Evolutionary conservation across 257 asterid genomes (phyloP), one percentile per base, ranked within the genome.

Genomic region (Forsythia viridissima): DNA sequence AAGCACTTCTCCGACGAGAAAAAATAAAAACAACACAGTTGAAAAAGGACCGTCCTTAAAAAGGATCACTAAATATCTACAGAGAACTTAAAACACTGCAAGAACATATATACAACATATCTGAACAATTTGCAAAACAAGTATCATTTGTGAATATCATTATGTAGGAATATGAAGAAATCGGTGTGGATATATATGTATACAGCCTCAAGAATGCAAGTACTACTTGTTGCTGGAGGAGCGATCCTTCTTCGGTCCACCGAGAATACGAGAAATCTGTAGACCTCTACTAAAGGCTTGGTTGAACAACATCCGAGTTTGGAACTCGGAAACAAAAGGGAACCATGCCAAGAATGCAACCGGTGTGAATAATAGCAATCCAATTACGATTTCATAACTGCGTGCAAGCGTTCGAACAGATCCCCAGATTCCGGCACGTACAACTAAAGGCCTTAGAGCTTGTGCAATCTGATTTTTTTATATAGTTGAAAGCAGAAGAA

Each of bases 261-360:
- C 98, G 41, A 94, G 98, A 79, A 94, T 94, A 85, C 98, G 98
- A 68, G 98, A 94, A 67, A 94, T 92, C 82, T 94, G 98, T 88
- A 94, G 88, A 85, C 98, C 98, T 84, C 98, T 81, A 82, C 98
- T 94, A 75, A 94, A 94, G 68, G 98, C 98, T 86, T 94, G 98
- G 89, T 94, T 94, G 91, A 94, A 94, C 82, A 94, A 78, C 98
- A 94, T 94, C 15, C 98, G 88, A 0, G 98, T 94, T 84, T 94
- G 98, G 82, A 94, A 94, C 86, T 94, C 98, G 0, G 98, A 94
- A 70, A 94, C 98, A n/a, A 94, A 94, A 7, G 98, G 98, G 85
- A 94, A 94, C 99, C 99, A 94, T 13, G 99, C 99, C 90, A 93
- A 79, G 92, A 94, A 94, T 4, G 99, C 98, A 2, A 94, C 97